A percentile compares a stretch with the other conserved stretches of the same genome.
Evolutionary conservation across 2,329 filamentous ascomycete species (phyloP).

Genomic region (Aspergillus fischeri): DNA sequence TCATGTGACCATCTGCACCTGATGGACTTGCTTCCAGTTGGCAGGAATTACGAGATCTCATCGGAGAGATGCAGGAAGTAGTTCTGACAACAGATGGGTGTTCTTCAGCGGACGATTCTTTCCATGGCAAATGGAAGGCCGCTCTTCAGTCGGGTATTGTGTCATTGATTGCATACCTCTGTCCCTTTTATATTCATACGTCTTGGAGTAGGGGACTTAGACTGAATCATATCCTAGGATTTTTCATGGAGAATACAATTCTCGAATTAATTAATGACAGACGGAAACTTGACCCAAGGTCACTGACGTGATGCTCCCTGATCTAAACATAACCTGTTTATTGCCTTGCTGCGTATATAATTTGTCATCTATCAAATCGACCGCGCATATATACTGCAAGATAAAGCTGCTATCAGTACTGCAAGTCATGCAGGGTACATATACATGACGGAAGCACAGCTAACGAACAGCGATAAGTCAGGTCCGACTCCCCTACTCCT

Average conservation of each 20-base stretch:
- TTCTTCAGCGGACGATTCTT: too few relatives aligned
- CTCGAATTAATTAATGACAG: too few relatives aligned
- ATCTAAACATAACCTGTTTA: too few relatives aligned
- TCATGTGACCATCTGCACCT: not conserved
- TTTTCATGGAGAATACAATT: too few relatives aligned
- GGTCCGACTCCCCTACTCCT: constrained; percentile 11
- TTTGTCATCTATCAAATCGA: not conserved
- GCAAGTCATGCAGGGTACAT: not conserved
- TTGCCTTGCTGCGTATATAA: not conserved
- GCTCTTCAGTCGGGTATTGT: too few relatives aligned
- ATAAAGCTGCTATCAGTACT: not conserved
- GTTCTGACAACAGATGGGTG: not conserved
- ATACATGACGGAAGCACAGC: not conserved
- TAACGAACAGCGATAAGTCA: not conserved
- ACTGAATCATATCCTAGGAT: too few relatives aligned
- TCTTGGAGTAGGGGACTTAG: too few relatives aligned
- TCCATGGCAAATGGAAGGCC: too few relatives aligned
- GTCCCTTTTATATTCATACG: too few relatives aligned
- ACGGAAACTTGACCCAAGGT: too few relatives aligned
- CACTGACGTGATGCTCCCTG: too few relatives aligned
- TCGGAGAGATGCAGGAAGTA: not conserved
- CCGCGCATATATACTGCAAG: not conserved
- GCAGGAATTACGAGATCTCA: not conserved
- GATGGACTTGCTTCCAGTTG: not conserved
- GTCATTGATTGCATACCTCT: too few relatives aligned